Conservation (phyloP, 2,329 filamentous ascomycete genomes). For the Neofusicoccum umdonicola region DNA sequence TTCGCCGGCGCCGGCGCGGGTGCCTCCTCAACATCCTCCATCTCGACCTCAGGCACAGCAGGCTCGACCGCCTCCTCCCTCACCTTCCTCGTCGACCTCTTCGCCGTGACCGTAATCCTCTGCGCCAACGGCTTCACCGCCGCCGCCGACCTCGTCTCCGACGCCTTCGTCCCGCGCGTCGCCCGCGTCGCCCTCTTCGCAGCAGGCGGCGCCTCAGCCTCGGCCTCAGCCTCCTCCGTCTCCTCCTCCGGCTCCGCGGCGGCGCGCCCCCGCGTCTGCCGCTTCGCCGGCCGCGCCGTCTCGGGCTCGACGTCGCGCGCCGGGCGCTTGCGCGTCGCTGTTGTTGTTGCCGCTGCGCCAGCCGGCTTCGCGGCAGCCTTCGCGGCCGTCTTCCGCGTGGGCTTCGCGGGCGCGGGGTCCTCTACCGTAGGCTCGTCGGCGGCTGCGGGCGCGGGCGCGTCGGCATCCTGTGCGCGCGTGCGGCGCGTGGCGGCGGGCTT, state of each 20-base stretch:
- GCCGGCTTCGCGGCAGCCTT: slow-evolving; percentile 2
- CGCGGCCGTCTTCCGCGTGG: neutral
- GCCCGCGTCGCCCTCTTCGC: slow-evolving; percentile 11
- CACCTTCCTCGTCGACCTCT: neutral
- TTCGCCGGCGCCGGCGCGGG: neutral
- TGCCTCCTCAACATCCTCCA: neutral
- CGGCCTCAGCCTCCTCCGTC: neutral
- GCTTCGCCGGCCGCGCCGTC: slow-evolving; percentile 7
- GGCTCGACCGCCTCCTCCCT: neutral
- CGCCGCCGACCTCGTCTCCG: neutral
- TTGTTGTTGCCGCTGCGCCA: neutral
- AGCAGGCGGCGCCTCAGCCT: neutral
- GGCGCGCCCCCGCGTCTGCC: neutral
- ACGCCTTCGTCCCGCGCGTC: slow-evolving; percentile 8
- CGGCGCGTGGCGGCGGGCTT: slow-evolving; percentile 8
- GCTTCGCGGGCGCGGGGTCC: neutral
- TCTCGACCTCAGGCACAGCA: neutral
- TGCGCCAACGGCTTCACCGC: slow-evolving; percentile 17
- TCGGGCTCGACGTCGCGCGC: slow-evolving; percentile 12
- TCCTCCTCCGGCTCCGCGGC: neutral
- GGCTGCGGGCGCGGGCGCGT: neutral
- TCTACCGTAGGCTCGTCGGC: neutral
- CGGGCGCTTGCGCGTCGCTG: slow-evolving; percentile 11
- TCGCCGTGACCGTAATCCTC: slow-evolving; percentile 7
- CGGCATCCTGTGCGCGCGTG: slow-evolving; percentile 16